These are phyloP conservation scores for Apiotrichum sp. DNA, from an alignment of 1,284 basidiomycete genomes.

Conservation along the genomic window DNA sequence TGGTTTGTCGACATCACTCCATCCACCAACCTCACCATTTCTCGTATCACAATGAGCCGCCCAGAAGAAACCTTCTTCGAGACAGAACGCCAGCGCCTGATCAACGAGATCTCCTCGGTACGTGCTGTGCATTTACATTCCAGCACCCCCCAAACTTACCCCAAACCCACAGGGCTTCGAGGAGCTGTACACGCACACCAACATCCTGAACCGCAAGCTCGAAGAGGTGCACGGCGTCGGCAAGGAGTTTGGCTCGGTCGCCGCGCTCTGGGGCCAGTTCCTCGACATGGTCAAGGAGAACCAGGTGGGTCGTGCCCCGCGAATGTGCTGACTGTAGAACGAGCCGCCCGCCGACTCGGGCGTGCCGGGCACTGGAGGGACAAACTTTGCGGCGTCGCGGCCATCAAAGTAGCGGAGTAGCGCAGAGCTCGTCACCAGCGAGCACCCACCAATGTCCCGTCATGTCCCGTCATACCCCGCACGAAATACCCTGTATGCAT, in stretches of 20 bases:
- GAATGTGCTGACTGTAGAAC: background rate
- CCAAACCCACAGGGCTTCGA: constrained; percentile 67
- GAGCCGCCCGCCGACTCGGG: constrained; percentile 28
- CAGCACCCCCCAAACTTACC: constrained; percentile 3
- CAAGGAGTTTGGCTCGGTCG: constrained; percentile 84
- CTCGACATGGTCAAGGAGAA: constrained; percentile 37
- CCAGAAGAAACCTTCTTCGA: constrained; percentile 39
- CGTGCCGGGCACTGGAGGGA: constrained; percentile 42
- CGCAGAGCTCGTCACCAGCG: too few species aligned
- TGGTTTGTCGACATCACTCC: too few species aligned
- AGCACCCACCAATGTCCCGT: background rate
- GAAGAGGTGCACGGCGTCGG: constrained; percentile 90
- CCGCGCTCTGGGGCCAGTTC: constrained; percentile 66
- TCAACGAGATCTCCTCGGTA: constrained; percentile 45
- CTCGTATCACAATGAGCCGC: background rate
- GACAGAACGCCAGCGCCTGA: constrained; percentile 38
- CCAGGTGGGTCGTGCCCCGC: constrained; percentile 23
- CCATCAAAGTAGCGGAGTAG: background rate
- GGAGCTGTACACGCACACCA: constrained; percentile 74
- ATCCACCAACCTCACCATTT: background rate
- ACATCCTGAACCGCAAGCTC: constrained; percentile 82
- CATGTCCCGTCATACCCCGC: background rate
- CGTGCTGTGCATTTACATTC: constrained; percentile 7
- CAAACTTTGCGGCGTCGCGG: constrained; percentile 28
- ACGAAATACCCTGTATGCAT: constrained; percentile 1